Evolutionary conservation across 306 rosid genomes (phyloP).

Genomic region (Sechiopsis laciniata): DNA sequence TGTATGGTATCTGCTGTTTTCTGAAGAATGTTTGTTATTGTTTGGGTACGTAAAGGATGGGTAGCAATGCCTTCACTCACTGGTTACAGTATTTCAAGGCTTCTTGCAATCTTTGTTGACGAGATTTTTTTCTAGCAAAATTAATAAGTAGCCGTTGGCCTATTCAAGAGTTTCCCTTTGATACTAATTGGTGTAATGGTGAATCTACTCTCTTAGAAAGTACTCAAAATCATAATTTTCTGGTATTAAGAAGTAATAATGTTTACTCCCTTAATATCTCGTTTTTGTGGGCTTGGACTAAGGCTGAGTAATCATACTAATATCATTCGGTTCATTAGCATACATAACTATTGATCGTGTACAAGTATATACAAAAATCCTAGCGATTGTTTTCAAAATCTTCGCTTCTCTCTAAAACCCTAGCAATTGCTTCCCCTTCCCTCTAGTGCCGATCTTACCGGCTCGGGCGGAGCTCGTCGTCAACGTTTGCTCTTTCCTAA

Average conservation of each 20-base stretch:
- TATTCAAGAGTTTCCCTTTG: background rate
- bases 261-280: background rate
- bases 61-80: background rate
- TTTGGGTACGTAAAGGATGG: background rate
- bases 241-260: background rate
- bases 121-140: slow-evolving; percentile 4
- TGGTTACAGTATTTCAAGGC: background rate
- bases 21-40: background rate
- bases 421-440: no score
- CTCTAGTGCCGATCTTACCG: no score
- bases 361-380: background rate
- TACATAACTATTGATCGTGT: background rate
- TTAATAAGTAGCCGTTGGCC: background rate
- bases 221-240: background rate
- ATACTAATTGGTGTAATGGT: background rate
- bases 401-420: no score
- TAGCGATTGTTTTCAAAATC: no score
- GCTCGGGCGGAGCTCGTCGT: no score
- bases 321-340: no score
- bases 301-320: background rate
- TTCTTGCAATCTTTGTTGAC: background rate
- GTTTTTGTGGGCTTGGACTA: background rate
- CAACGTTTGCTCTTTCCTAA: no score
- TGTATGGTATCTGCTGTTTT: background rate
- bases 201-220: background rate